These are phyloP conservation scores for Rusavskia elegans DNA, from an alignment of 495 filamentous ascomycete species.

Conservation along the genomic window DNA sequence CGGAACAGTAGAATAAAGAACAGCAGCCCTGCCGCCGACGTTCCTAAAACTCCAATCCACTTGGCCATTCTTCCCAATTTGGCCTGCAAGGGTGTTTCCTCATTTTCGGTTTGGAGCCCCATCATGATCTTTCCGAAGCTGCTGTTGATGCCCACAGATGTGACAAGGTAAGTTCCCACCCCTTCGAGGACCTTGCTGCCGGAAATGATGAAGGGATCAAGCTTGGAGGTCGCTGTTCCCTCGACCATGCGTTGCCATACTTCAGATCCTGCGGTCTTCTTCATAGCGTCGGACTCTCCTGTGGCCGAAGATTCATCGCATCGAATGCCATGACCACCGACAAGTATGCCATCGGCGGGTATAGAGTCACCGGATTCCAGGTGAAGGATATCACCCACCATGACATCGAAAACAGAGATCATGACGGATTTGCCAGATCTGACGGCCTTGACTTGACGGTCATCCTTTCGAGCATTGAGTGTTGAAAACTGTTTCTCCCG, in stretches of 20 bases:
- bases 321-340: slow-evolving; percentile 47
- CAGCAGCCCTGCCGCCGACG: slow-evolving; percentile 40
- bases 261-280: slow-evolving; percentile 42
- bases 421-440: slow-evolving; percentile 60
- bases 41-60: slow-evolving; percentile 44
- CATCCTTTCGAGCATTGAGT: slow-evolving; percentile 62
- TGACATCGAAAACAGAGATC: slow-evolving; percentile 54
- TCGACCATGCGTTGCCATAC: slow-evolving; percentile 40
- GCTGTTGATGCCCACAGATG: slow-evolving; percentile 44
- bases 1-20: slow-evolving; percentile 48
- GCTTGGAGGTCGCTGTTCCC: slow-evolving; percentile 37
- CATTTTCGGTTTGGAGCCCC: slow-evolving; percentile 40
- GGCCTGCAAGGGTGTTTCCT: slow-evolving; percentile 47
- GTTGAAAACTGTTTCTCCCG: slow-evolving; percentile 68
- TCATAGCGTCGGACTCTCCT: slow-evolving; percentile 53
- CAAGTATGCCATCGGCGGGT: slow-evolving; percentile 42
- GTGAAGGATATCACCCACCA: slow-evolving; percentile 58
- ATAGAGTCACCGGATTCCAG: slow-evolving; percentile 62
- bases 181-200: slow-evolving; percentile 51
- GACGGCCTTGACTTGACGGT: slow-evolving; percentile 60
- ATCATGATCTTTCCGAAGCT: slow-evolving; percentile 52
- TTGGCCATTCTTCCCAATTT: slow-evolving; percentile 47
- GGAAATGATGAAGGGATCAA: slow-evolving; percentile 49
- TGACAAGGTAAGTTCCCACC: slow-evolving; percentile 47
- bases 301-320: slow-evolving; percentile 58